phyloP scores from a whole-genome alignment of 257 asterid species.

The Solanum pimpinellifolium region DNA sequence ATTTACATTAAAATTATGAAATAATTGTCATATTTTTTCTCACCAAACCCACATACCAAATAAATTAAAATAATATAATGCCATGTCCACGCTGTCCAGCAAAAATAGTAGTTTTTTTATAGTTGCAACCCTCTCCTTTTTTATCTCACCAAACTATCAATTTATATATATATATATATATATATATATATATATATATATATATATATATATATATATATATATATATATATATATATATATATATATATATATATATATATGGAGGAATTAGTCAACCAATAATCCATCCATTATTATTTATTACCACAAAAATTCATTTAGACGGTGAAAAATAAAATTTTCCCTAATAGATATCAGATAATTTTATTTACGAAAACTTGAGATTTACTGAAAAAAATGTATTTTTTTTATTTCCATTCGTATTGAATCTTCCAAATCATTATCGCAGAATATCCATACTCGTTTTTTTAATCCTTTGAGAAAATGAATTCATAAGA shows the following conservation, averaged over 20 bases:
- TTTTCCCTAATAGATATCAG: too few species aligned
- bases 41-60: neutral
- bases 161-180: too few species aligned
- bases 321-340: too few species aligned
- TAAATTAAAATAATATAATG: neutral
- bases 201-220: too few species aligned
- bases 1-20: neutral
- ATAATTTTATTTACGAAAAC: too few species aligned
- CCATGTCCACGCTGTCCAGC: neutral
- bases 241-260: too few species aligned
- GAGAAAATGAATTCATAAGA: neutral
- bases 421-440: neutral
- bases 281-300: neutral
- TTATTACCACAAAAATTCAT: neutral
- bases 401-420: too few species aligned
- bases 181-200: too few species aligned
- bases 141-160: slow-evolving; percentile 6
- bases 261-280: neutral
- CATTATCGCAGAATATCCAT: too few species aligned
- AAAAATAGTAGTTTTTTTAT: neutral
- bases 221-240: too few species aligned
- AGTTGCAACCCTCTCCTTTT: neutral
- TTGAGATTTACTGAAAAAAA: neutral
- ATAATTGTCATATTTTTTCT: neutral
- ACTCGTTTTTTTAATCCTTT: neutral